phyloP scores from a whole-genome alignment of 495 filamentous ascomycete genomes.

The Aspergillus haitiensis region DNA sequence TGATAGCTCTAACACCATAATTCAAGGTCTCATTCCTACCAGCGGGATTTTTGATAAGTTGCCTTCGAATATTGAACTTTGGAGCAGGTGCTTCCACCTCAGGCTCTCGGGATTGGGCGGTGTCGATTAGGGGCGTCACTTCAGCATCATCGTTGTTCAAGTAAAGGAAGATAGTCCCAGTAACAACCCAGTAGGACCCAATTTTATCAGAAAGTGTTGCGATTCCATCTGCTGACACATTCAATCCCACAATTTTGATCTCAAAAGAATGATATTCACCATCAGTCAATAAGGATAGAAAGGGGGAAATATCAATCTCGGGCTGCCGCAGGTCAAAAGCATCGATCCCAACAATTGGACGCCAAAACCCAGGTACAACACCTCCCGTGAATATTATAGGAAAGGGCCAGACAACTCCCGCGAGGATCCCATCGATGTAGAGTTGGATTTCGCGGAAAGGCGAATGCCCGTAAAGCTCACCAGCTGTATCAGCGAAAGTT shows the following conservation, averaged over 20 bases:
- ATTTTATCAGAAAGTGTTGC: conserved; percentile 59
- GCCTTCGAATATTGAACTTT: conserved; percentile 41
- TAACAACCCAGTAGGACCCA: conserved; percentile 76
- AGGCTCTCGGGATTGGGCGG: conserved; percentile 20
- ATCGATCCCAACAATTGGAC: conserved; percentile 82
- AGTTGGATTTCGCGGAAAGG: conserved; percentile 84
- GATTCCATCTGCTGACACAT: conserved; percentile 42
- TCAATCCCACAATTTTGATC: conserved; percentile 65
- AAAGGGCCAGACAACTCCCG: conserved; percentile 83
- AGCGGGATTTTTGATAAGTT: conserved; percentile 42
- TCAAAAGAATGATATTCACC: conserved; percentile 66
- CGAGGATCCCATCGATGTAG: conserved; percentile 71
- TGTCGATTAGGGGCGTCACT: conserved; percentile 29
- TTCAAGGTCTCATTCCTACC: conserved; percentile 61
- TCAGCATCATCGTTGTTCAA: conserved; percentile 46
- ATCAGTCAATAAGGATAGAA: conserved; percentile 66
- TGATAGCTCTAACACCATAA: conserved; percentile 58
- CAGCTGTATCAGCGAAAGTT: conserved; percentile 59
- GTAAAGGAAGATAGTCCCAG: conserved; percentile 81
- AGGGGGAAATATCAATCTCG: conserved; percentile 84
- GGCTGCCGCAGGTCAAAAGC: conserved; percentile 79
- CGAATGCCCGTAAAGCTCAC: conserved; percentile 65
- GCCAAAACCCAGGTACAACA: conserved; percentile 77
- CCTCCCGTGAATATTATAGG: conserved; percentile 88
- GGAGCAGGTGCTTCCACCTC: conserved; percentile 40